Base-by-base conservation (phyloP, 257 asterid species). In the Capsicum rhomboideum region DNA sequence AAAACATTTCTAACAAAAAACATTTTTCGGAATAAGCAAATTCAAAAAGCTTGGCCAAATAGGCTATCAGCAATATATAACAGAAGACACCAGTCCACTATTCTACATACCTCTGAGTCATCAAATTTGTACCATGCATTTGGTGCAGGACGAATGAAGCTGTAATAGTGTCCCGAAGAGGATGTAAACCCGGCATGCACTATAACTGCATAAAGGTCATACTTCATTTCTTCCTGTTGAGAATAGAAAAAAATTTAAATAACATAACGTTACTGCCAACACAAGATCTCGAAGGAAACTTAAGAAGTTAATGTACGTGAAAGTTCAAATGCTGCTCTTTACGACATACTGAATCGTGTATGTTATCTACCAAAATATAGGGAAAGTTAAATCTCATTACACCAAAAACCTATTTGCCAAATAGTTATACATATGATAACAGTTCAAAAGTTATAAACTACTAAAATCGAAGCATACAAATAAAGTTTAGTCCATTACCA, bases 151-250 rank as follows among this genome's bases (percentile, higher is more conserved):
- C n/a, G 95, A 81, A 94, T 78, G 84, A 92, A 92, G 88, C 94
- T 88, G 84, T 91, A 93, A 87, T 93, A 96, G 85, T 94, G 97
- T 80, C 98, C 99, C 56, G 93, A 94, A 77, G 91, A 89, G 79
- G 93, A 84, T 66, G 96, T 86, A 72, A 79, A 28, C 80, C 98
- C 97, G 78, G 55, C 59, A 88, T 96, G 99, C 87, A 94, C 99
- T 89, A 94, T 94, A 55, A 94, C 85, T 6, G 99, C 98, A 86
- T 89, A 89, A 13, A 96, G 92, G 26, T 85, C 88, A 21, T 94
- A 94, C 88, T 85, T 88, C 83, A 93, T 90, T 61, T 90, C 93
- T 29, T 34, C 90, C 99, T 94, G 94, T 89, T 26, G 54, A 85
- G 42, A 44, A 52, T 42, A 55, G 26, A 29, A 0, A 34, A 66